Conservation (phyloP, 768 basidiomycete genomes). For the Nevesoporus exiguus region DNA sequence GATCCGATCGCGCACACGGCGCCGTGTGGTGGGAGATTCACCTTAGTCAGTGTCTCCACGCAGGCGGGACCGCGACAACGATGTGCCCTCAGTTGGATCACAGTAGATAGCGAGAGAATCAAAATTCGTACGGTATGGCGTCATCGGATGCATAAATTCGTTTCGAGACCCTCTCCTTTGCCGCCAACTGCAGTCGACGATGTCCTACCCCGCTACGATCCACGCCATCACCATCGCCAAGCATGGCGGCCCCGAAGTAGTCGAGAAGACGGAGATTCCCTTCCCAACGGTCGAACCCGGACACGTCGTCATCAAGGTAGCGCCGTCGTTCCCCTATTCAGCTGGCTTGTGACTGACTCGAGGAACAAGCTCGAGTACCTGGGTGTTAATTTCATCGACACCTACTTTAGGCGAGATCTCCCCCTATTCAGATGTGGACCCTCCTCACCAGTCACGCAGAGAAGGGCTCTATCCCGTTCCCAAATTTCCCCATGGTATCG, state of each 20-base stretch:
- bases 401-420: constrained; percentile 63
- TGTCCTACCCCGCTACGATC: constrained; percentile 59
- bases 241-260: constrained; percentile 74
- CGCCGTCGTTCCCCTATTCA: background rate
- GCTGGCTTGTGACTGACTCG: background rate
- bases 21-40: too few species aligned
- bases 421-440: background rate
- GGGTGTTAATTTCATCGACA: constrained; percentile 87
- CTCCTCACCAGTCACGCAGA: constrained; percentile 32
- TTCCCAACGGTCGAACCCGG: constrained; percentile 61
- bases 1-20: too few species aligned
- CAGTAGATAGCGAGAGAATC: background rate
- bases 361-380: constrained; percentile 58
- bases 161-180: background rate
- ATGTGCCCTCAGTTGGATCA: too few species aligned
- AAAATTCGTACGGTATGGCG: background rate
- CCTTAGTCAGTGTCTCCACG: too few species aligned
- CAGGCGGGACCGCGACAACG: too few species aligned
- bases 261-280: constrained; percentile 63
- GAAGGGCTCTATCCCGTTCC: constrained; percentile 61
- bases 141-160: background rate
- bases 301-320: constrained; percentile 50
- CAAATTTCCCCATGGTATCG: constrained; percentile 63
- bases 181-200: constrained; percentile 36
- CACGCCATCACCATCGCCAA: constrained; percentile 70